A percentile compares a stretch with the other conserved stretches of the same genome.
These are phyloP conservation scores for Aureobasidium sp. DNA, from an alignment of 2,329 filamentous ascomycete species.

Conservation along the genomic window DNA sequence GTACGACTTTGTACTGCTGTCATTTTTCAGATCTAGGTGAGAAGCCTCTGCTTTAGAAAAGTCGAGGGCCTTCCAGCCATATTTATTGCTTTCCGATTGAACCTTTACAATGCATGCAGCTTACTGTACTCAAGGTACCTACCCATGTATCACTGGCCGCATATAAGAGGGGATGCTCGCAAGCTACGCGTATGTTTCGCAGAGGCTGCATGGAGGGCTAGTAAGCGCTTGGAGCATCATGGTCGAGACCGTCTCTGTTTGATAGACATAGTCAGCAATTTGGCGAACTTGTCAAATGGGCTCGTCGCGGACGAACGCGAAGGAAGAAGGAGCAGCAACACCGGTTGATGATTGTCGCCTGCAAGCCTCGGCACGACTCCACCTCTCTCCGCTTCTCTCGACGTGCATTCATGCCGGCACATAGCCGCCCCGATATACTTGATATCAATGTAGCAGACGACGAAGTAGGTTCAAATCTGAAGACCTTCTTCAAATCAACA, in stretches of 20 bases:
- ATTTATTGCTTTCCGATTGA: background rate
- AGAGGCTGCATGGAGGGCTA: background rate
- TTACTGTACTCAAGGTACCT: background rate
- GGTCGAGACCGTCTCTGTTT: no score
- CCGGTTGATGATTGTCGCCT: background rate
- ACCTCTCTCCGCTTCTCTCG: constrained; percentile 13
- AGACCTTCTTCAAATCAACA: background rate
- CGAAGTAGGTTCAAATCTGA: background rate
- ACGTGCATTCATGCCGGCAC: background rate
- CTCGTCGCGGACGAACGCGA: background rate
- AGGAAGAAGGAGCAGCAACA: background rate
- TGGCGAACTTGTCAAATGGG: background rate
- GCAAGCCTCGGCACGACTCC: constrained; percentile 13
- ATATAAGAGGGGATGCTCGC: background rate
- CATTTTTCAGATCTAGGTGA: background rate
- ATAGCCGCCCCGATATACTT: background rate
- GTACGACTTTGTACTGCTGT: background rate
- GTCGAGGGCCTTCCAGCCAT: background rate
- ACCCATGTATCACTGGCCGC: background rate
- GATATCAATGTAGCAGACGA: background rate
- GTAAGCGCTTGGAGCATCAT: background rate
- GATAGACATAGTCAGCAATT: background rate
- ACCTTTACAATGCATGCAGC: background rate
- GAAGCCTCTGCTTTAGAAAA: background rate
- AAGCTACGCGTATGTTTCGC: background rate